Evolutionary conservation across 495 filamentous ascomycete species (phyloP), one percentile per base, ranked within the genome.

Genomic region (Aspergillus cavernicola): DNA sequence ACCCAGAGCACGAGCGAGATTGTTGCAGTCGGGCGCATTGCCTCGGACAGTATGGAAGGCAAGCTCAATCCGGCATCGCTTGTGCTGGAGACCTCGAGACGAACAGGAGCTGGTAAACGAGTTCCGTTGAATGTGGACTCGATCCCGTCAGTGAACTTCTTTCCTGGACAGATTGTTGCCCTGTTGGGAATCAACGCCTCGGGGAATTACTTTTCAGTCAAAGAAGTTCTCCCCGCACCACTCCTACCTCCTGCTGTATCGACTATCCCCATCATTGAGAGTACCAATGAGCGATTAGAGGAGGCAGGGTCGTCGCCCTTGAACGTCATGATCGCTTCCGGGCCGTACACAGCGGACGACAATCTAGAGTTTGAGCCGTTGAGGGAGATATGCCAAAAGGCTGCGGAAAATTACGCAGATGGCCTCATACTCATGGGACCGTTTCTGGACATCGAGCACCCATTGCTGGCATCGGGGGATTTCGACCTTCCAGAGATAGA

Each of bases 151-250:
- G 88, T 84, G 69, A 87, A 90, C 55, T 90, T 97, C 76, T 96
- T 98, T 68, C 92, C 92, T 0, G 93, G 93, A 15, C 90, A 97
- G 63, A 95, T 97, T 41, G 87, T 95, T 16, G 93, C 92, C 8
- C 71, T 96, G 13, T 77, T 79, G 32, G 93, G 93, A 8, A 87
- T 86, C 61, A 97, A 97, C 62, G 85, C 90, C 6, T 88, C 87
- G 13, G 92, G 92, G 4, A 80, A 85, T 19, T 86, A 88, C 52
- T 96, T 98, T 57, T 79, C 83, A 0, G 89, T 95, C 36, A 82
- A 79, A 20, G 84, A 96, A 59, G 69, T 92, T 10, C 76, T 97
- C 5, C 73, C 83, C 2, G 66, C 90, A 9, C 92, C 93, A 6
- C 70, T 87, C 2, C 71, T 95, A 11, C 82, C 82, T 8, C 77